A percentile compares a stretch with the other conserved stretches of the same genome.
phyloP scores from a whole-genome alignment of 164 flowering plant species.

The Umbilicus rupestris region DNA sequence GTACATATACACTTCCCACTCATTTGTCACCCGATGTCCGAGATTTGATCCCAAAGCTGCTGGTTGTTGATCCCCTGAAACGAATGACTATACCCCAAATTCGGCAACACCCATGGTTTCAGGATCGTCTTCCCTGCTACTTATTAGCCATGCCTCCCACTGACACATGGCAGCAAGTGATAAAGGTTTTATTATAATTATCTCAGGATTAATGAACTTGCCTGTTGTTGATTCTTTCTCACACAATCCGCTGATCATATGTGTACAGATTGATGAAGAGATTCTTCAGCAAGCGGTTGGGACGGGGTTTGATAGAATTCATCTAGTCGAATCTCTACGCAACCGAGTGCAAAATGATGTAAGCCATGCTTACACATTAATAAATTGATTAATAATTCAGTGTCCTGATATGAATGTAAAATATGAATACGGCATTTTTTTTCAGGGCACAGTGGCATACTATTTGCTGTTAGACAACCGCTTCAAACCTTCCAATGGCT shows the following conservation, averaged over 20 bases:
- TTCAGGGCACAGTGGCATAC: conserved; percentile 91
- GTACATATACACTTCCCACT: conserved; percentile 68
- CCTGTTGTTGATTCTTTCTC: background rate
- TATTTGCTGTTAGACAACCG: conserved; percentile 86
- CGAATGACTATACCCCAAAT: conserved; percentile 69
- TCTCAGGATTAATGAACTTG: too few relatives aligned
- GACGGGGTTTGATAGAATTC: conserved; percentile 76
- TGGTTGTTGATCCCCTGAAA: conserved; percentile 76
- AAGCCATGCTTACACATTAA: background rate
- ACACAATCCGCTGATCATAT: background rate
- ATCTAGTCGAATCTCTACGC: conserved; percentile 67
- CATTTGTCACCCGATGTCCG: conserved; percentile 66
- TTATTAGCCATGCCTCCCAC: conserved; percentile 73
- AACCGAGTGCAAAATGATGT: conserved; percentile 52
- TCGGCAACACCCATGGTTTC: conserved; percentile 73
- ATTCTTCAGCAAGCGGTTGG: conserved; percentile 76
- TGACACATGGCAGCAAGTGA: conserved; percentile 62
- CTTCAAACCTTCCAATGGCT: conserved; percentile 75
- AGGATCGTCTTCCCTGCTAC: conserved; percentile 68
- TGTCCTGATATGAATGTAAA: background rate
- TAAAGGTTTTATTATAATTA: conserved; percentile 63
- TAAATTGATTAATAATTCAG: too few relatives aligned
- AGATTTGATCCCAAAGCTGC: conserved; percentile 75
- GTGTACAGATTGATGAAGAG: conserved; percentile 34
- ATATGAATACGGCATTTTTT: conserved; percentile 7